Base-by-base conservation (phyloP, 73 alveolate genomes). In the Symbiodinium pilosum region DNA sequence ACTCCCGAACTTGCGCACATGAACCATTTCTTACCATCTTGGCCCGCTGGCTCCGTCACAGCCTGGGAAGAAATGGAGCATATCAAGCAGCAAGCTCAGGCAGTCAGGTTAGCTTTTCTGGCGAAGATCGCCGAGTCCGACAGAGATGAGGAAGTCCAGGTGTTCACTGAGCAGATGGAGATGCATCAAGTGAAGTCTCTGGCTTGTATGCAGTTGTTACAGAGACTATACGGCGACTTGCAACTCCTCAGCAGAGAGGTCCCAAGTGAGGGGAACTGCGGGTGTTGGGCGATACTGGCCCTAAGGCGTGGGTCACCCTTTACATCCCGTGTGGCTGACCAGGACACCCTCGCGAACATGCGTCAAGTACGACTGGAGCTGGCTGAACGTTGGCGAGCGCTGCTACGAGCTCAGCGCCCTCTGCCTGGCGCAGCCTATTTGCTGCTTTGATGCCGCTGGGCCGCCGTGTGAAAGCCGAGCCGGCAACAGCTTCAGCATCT, bases 241-340 rank as follows among this genome's bases (percentile, higher is more conserved):
- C 9, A 14, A 11, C 20, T 43, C 43, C 43, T 84, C 8, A 14
- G n/a, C 43, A 32, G 73, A 43, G 92, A 84, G 9, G 92, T 84
- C 4, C 43, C 75, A 3, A 28, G 73, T 34, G 92, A 84, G 26
- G 92, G 92, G 36, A 84, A 84, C 92, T 84, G 92, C n/a, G 92
- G 92, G 73, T 6, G 11, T 21, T 84, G 92, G 92, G 30, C 92
- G 3, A 9, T 84, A 3, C 0, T 84, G 11, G 92, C 75, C 6
- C 42, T 84, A 1, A 20, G 6, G 42, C 3, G 34, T 8, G 69
- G 40, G 1, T 8, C 34, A 2, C 92, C 69, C 4, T 43, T 42
- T 9, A 21, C 28, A 36, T 14, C 77, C 38, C 11, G 32, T 6
- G 26, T 34, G 11, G 6, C 36, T 11, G 75, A 56, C 75, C 36